Evolutionary conservation across 1,284 basidiomycete species (phyloP), one percentile per base, ranked within the genome.

Genomic region (Phellinidium pouzarii): DNA sequence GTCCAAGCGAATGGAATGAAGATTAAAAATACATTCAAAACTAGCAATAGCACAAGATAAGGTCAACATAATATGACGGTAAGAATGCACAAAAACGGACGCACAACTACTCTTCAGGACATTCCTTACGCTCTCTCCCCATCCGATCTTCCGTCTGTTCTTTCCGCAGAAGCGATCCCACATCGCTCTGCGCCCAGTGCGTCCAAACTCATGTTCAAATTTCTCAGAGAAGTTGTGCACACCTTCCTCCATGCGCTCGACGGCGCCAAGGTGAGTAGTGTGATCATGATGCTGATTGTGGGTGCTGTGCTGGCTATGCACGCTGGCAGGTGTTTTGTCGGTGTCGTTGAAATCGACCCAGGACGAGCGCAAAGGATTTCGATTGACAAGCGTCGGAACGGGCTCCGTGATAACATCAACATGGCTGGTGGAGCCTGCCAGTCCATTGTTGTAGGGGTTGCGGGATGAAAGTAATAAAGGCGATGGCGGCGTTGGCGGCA

Each of bases 1-100:
- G 68, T 72, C 83, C 83, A 87, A 6, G 82, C 78, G 29, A 85
- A 57, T 0, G 84, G 83, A 7, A 85, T 71, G 59, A 80, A 72
- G 1, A 85, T 19, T n/a, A 85, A 59, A 27, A 86, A 70, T 0
- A 77, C n/a, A 58, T 84, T 86, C 17, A 84, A 61, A 72, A 75
- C 81, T 82, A 41, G 14, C 12, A 3, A 19, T 19, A 17, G 14
- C 14, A 34, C 31, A 34, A 34, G 31, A 14, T 14, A 44, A 31
- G 6, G 2, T 44, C 20, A 27, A 29, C 40, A 44, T 17, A 3
- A 37, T 29, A 5, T 19, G 9, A 22, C 25, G 27, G 2, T 7
- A 25, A 7, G 43, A 44, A 3, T 19, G 36, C 12, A 25, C 14
- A 17, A 38, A 14, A 6, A 17, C 9, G 48, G 22, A 71, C 76